A percentile compares a stretch with the other conserved stretches of the same genome.
Conservation (phyloP, 2,329 filamentous ascomycete species). For the Apiospora sp. region DNA sequence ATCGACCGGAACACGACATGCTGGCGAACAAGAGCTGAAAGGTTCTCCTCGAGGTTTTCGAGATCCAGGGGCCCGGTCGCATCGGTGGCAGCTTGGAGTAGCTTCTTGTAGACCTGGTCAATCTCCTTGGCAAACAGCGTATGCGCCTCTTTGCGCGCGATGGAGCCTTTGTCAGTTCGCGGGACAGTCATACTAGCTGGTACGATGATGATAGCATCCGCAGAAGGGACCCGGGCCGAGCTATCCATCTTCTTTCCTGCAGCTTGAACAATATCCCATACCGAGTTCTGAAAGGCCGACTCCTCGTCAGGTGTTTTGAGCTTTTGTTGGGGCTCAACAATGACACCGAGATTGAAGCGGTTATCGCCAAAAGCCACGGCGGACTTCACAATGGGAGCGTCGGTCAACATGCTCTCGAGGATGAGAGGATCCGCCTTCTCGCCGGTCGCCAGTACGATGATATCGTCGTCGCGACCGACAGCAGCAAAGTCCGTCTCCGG, state of each 20-base stretch:
- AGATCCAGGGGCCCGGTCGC: slow-evolving; percentile 29
- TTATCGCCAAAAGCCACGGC: slow-evolving; percentile 35
- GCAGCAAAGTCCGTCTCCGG: not conserved
- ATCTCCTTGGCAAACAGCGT: slow-evolving; percentile 32
- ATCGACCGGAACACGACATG: not conserved
- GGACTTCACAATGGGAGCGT: slow-evolving; percentile 31
- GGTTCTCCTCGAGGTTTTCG: slow-evolving; percentile 22
- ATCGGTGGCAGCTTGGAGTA: slow-evolving; percentile 27
- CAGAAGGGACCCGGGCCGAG: slow-evolving; percentile 32
- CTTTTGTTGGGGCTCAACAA: slow-evolving; percentile 33
- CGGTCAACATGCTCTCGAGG: slow-evolving; percentile 33
- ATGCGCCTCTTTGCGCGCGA: slow-evolving; percentile 34
- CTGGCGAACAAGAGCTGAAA: not conserved
- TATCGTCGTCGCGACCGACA: slow-evolving; percentile 28
- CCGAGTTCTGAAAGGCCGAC: not conserved
- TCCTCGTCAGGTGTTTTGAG: not conserved
- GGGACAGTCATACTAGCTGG: slow-evolving; percentile 29
- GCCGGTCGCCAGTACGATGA: slow-evolving; percentile 37
- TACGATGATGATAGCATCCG: slow-evolving; percentile 34
- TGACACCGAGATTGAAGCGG: slow-evolving; percentile 35
- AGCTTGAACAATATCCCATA: slow-evolving; percentile 27
- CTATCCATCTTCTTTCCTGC: slow-evolving; percentile 33
- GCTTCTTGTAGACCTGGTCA: not conserved
- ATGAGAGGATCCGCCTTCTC: slow-evolving; percentile 37
- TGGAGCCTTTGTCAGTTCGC: slow-evolving; percentile 37